Base-by-base conservation (phyloP, 495 filamentous ascomycete genomes). In the Penicillium riverlandense region DNA sequence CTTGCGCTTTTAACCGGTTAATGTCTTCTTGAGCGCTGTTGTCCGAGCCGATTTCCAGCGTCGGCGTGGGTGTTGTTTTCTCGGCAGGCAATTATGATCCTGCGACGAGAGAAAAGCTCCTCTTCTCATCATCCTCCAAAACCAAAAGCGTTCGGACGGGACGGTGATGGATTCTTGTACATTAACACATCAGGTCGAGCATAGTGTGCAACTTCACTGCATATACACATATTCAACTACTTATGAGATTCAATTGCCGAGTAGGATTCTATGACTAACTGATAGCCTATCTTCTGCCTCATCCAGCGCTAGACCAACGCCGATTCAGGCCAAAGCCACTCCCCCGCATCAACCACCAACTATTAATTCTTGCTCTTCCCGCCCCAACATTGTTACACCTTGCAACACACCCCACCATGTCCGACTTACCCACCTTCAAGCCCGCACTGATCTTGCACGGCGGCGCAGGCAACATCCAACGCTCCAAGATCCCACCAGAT, bases 391-490 rank as follows among this genome's bases (percentile, higher is more conserved):
- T 3, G 22, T 22, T 22, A 22, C 22, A 22, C 22, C 22, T 16
- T 16, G 15, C 2, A 22, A 22, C 22, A 22, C 8, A n/a, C 31
- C 15, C 16, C 39, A 44, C 32, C 43, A 58, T 49, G 35, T n/a
- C 42, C 11, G 30, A 45, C 11, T 33, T 39, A 14, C 43, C 57
- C 5, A 48, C 44, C 8, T 66, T 72, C 47, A 76, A 74, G 47
- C 85, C 86, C 3, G 76, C 85, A 7, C 65, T 91, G 29, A 90
- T 91, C 62, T 78, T 96, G 61, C 90, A 95, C 58, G 90, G 90
- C 61, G 90, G 90, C 45, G 90, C 90, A 1, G 90, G 89, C 27
- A 84, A 84, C 55, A 82, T 95, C 59, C 78, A 76, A 9, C 84
- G 78, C 8, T 55, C 69, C n/a, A 85, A 76, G 53, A 72, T 95